These are phyloP conservation scores for Brasilioporus rufonigricans DNA, from an alignment of 768 basidiomycete species.

Conservation along the genomic window DNA sequence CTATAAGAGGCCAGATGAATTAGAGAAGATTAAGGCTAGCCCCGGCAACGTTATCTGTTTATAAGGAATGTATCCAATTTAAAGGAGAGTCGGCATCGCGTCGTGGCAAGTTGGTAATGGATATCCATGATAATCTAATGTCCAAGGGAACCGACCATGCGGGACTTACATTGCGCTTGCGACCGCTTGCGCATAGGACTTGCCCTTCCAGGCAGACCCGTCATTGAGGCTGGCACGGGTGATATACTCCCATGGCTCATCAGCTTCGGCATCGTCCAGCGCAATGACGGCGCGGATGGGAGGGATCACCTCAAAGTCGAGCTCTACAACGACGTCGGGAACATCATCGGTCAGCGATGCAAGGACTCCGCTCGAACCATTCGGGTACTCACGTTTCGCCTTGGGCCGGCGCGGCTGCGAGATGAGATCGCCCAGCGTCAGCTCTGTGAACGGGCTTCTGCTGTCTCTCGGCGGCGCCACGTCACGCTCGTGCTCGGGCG, in stretches of 20 bases:
- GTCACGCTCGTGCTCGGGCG: neutral
- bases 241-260: constrained; percentile 34
- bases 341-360: neutral
- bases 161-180: constrained; percentile 20
- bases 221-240: constrained; percentile 28
- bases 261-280: constrained; percentile 28
- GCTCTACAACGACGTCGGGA: constrained; percentile 5
- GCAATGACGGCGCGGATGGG: constrained; percentile 32
- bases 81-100: constrained; percentile 20
- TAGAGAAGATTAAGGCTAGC: constrained; percentile 5
- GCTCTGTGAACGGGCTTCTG: constrained; percentile 11
- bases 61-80: constrained; percentile 10
- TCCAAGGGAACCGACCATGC: neutral
- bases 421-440: constrained; percentile 29
- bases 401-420: constrained; percentile 23
- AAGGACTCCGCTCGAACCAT: neutral
- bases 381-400: constrained; percentile 22
- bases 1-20: constrained; percentile 13
- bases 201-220: constrained; percentile 29
- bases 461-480: constrained; percentile 4
- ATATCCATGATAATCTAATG: neutral
- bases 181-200: constrained; percentile 32
- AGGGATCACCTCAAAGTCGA: constrained; percentile 31
- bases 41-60: constrained; percentile 1
- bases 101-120: constrained; percentile 5